These are phyloP conservation scores for Myriosclerotinia curreyana DNA, from an alignment of 2,329 filamentous ascomycete genomes.

Conservation along the genomic window DNA sequence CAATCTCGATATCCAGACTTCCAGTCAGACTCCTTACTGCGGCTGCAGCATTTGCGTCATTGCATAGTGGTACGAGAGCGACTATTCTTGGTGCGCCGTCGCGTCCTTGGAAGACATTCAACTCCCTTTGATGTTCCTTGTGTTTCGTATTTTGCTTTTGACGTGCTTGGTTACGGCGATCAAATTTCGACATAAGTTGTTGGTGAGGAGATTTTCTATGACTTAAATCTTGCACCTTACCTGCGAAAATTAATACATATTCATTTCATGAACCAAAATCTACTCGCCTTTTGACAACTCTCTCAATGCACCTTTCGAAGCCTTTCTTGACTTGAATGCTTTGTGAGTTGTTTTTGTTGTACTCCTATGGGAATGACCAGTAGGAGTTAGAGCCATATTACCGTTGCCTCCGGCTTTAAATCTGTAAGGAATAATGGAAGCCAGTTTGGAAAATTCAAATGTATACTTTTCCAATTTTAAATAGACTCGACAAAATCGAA, in stretches of 20 bases:
- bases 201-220: slow-evolving; percentile 87
- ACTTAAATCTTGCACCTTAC: slow-evolving; percentile 73
- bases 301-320: slow-evolving; percentile 82
- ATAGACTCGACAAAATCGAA: background rate
- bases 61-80: slow-evolving; percentile 80
- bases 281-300: slow-evolving; percentile 76
- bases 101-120: slow-evolving; percentile 77
- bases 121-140: slow-evolving; percentile 75
- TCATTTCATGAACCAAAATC: slow-evolving; percentile 12
- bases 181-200: slow-evolving; percentile 95
- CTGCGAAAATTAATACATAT: slow-evolving; percentile 45
- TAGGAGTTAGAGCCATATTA: slow-evolving; percentile 70
- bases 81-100: slow-evolving; percentile 86
- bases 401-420: slow-evolving; percentile 72
- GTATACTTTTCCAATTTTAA: slow-evolving; percentile 12
- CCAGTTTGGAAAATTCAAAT: slow-evolving; percentile 49
- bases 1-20: slow-evolving; percentile 74
- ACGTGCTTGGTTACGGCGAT: slow-evolving; percentile 90
- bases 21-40: slow-evolving; percentile 70
- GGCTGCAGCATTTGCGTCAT: slow-evolving; percentile 62
- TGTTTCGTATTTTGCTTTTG: slow-evolving; percentile 84
- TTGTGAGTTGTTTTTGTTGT: slow-evolving; percentile 90
- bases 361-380: slow-evolving; percentile 80
- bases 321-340: slow-evolving; percentile 86
- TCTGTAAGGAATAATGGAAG: slow-evolving; percentile 74